These are phyloP conservation scores for Carpinus viminea DNA, from an alignment of 306 rosid genomes.

Conservation along the genomic window DNA sequence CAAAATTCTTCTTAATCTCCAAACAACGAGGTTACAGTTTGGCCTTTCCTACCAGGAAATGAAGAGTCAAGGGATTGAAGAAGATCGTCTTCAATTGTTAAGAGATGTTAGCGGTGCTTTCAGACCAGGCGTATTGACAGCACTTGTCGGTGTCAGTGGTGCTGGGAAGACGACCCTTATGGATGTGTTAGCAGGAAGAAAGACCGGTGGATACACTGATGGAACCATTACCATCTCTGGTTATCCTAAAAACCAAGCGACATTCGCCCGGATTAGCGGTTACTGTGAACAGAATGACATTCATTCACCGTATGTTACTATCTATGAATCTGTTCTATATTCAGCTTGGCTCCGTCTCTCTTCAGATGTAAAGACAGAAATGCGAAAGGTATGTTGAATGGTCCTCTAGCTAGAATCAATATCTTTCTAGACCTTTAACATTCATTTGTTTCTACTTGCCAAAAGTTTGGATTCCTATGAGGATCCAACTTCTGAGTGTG, in stretches of 20 bases:
- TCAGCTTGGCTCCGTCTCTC: slow-evolving; percentile 75
- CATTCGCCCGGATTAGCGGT: slow-evolving; percentile 67
- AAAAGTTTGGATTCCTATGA: background rate
- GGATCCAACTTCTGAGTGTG: background rate
- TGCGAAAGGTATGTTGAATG: slow-evolving; percentile 40
- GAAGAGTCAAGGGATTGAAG: slow-evolving; percentile 50
- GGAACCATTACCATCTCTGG: slow-evolving; percentile 64
- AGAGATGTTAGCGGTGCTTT: slow-evolving; percentile 69
- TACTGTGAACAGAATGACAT: slow-evolving; percentile 79
- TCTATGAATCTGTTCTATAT: slow-evolving; percentile 60
- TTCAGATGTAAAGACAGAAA: slow-evolving; percentile 33
- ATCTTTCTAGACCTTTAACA: slow-evolving; percentile 1
- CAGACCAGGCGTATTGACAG: slow-evolving; percentile 64
- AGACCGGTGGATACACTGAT: slow-evolving; percentile 59
- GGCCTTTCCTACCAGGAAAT: slow-evolving; percentile 52
- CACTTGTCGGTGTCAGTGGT: slow-evolving; percentile 72
- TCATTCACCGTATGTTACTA: slow-evolving; percentile 66
- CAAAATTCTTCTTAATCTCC: background rate
- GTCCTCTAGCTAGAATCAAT: background rate
- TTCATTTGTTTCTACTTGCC: background rate
- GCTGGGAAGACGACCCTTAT: slow-evolving; percentile 75
- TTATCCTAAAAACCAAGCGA: slow-evolving; percentile 59
- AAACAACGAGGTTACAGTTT: background rate
- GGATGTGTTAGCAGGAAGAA: slow-evolving; percentile 77
- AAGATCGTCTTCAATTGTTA: slow-evolving; percentile 64